A percentile compares a stretch with the other conserved stretches of the same genome.
These are phyloP conservation scores for Paramecium octaurelia DNA, from an alignment of 73 alveolate genomes.

Conservation along the genomic window DNA sequence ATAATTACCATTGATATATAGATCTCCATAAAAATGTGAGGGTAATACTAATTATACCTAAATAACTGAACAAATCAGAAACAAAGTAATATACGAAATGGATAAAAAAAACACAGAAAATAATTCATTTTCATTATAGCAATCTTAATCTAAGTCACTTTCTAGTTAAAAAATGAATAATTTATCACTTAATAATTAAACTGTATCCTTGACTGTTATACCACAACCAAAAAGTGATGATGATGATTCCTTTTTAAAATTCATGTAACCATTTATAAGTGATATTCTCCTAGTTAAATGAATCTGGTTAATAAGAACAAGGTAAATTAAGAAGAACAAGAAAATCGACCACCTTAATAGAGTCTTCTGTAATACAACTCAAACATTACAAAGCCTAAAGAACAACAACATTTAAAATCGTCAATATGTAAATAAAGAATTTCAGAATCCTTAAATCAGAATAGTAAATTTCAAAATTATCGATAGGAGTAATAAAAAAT, in stretches of 20 bases:
- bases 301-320: background rate
- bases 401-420: background rate
- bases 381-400: background rate
- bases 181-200: background rate
- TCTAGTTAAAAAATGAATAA: background rate
- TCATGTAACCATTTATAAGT: background rate
- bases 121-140: background rate
- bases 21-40: background rate
- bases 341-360: background rate
- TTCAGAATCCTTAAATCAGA: background rate
- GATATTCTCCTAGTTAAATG: background rate
- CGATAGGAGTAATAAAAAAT: background rate
- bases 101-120: background rate
- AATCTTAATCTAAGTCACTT: background rate
- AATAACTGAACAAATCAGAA: background rate
- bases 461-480: background rate
- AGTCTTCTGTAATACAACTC: background rate
- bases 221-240: background rate
- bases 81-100: background rate
- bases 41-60: background rate
- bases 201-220: background rate
- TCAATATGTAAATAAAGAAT: background rate
- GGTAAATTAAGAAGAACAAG: background rate
- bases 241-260: background rate
- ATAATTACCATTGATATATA: background rate